These are phyloP conservation scores for Mesostigma viride DNA, from an alignment of 139 green algal species.

Conservation along the genomic window DNA sequence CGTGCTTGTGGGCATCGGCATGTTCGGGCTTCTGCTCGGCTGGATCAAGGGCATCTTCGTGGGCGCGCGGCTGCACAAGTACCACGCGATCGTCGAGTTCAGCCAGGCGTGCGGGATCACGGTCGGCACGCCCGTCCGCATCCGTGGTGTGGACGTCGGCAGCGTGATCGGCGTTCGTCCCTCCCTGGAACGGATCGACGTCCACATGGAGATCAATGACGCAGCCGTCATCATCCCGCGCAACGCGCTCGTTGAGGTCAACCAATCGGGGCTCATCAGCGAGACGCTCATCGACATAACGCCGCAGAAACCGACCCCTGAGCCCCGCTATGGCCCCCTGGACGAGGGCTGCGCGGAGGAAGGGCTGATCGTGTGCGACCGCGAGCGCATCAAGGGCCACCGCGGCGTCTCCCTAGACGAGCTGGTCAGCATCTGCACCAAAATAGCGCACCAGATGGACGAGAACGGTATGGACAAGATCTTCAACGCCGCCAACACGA, in stretches of 20 bases:
- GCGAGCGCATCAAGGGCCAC: constrained; percentile 68
- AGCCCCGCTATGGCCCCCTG: constrained; percentile 54
- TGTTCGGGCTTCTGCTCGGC: constrained; percentile 19
- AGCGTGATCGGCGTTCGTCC: constrained; percentile 75
- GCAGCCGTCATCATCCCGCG: constrained; percentile 76
- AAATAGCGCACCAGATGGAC: constrained; percentile 82
- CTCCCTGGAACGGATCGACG: constrained; percentile 77
- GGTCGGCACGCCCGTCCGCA: constrained; percentile 79
- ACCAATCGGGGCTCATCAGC: constrained; percentile 90
- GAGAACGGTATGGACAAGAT: constrained; percentile 55
- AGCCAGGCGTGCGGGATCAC: constrained; percentile 87
- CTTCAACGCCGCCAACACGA: constrained; percentile 69
- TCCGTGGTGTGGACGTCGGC: constrained; percentile 69
- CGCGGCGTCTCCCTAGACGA: constrained; percentile 88
- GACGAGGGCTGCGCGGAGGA: constrained; percentile 73
- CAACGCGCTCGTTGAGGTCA: constrained; percentile 87
- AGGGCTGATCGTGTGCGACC: constrained; percentile 77
- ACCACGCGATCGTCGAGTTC: constrained; percentile 53
- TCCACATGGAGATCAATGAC: constrained; percentile 77
- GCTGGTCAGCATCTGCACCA: constrained; percentile 87
- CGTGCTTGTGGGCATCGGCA: constrained; percentile 25
- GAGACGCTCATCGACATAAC: constrained; percentile 95
- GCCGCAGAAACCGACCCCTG: constrained; percentile 56
- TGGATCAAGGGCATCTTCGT: constrained; percentile 34
- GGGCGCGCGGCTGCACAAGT: constrained; percentile 16